phyloP scores from a whole-genome alignment of 1,284 basidiomycete genomes.

The Ceratobasidium papillatum region DNA sequence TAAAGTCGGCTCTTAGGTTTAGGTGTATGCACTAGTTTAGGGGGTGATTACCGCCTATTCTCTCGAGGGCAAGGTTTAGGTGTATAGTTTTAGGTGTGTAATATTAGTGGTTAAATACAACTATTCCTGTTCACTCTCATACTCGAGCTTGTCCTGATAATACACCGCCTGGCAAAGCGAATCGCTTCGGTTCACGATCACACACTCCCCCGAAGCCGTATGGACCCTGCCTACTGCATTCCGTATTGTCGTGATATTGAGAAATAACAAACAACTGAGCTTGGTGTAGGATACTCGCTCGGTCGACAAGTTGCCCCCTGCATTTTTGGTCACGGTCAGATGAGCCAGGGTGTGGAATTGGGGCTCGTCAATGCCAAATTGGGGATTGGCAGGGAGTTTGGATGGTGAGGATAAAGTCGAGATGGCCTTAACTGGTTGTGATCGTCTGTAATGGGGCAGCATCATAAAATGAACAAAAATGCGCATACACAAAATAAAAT shows the following conservation, averaged over 20 bases:
- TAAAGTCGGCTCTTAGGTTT: no score
- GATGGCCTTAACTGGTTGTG: slow-evolving; percentile 46
- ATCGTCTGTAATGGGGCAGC: background rate
- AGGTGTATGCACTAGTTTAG: no score
- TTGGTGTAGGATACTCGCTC: background rate
- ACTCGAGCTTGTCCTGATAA: background rate
- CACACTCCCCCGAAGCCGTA: background rate
- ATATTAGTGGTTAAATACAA: no score
- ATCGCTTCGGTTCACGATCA: slow-evolving; percentile 4
- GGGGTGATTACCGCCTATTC: no score
- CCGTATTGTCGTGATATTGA: slow-evolving; percentile 4
- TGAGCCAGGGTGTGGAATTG: slow-evolving; percentile 18
- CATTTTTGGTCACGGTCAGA: background rate
- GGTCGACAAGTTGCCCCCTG: background rate
- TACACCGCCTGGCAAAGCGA: background rate
- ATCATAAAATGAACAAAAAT: background rate
- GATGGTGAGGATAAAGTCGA: slow-evolving; percentile 45
- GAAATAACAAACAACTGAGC: slow-evolving; percentile 8
- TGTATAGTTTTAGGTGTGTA: no score
- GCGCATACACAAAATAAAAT: background rate
- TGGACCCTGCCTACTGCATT: background rate
- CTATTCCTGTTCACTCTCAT: no score
- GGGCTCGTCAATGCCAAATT: background rate
- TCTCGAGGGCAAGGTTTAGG: no score
- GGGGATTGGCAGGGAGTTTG: slow-evolving; percentile 10